Evolutionary conservation across 2,329 filamentous ascomycete species (phyloP), one percentile per base, ranked within the genome.

Genomic region (Sarocladium strictum): DNA sequence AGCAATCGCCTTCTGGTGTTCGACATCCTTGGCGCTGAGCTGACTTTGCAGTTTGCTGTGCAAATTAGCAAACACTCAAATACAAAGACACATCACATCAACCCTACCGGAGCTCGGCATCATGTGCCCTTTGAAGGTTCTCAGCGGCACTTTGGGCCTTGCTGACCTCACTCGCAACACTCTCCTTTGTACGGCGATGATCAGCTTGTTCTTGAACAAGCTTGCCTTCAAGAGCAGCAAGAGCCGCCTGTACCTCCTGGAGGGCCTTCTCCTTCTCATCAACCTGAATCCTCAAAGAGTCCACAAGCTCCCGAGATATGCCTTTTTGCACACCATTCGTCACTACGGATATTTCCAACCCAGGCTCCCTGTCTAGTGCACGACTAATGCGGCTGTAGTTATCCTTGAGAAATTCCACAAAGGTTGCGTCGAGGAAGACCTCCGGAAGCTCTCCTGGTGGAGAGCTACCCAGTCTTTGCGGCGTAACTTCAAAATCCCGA

Each of bases 321-420:
- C 93, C 93, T 63, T 93, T 92, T 61, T 94, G 86, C 11, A 92
- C 74, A 0, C 89, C 89, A 64, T 92, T 90, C 41, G 85, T 79
- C 55, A 91, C 77, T 11, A 94, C 81, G 0, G 90, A 87, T 24
- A 95, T 85, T 67, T 99, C 94, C 57, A 95, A 76, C 1, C 86
- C 90, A 1, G 94, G 94, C 58, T 96, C 90, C 57, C 93, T 85
- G 69, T 99, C 94, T 62, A 99, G 89, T 14, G 90, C 89, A 58
- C 90, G 84, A 37, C 87, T 75, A 56, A 97, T 74, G 9, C 92
- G 86, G 63, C 89, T 93, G 66, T 95, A 97, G 65, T 96, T 96
- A 64, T 97, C 92, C 65, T 97, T 97, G 63, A 97, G 83, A 63
- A 97, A 96, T 57, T 97, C 89, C 54, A 99, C 85, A 68, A 97